These are phyloP conservation scores for Ceratobasidium sp. DNA, from an alignment of 1,284 basidiomycete genomes.

Conservation along the genomic window DNA sequence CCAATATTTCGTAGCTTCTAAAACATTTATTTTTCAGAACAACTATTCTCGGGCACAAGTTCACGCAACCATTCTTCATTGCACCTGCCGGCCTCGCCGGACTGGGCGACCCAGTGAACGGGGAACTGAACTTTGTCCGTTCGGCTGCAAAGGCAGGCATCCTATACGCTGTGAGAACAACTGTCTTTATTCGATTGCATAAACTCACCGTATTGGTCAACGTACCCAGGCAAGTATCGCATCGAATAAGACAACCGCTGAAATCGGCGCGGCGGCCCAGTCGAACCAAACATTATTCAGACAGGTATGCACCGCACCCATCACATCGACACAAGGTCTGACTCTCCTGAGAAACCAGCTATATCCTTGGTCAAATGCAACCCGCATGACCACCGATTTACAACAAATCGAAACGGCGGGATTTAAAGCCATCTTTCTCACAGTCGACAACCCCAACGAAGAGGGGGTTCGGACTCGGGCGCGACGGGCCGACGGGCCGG, in stretches of 20 bases:
- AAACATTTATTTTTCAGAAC: conserved; percentile 46
- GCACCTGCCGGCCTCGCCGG: conserved; percentile 51
- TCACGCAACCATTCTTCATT: conserved; percentile 52
- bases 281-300: conserved; percentile 51
- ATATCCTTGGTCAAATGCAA: conserved; percentile 51
- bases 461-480: conserved; percentile 51
- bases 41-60: conserved; percentile 51
- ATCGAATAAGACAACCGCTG: conserved; percentile 51
- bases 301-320: conserved; percentile 46
- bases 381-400: conserved; percentile 48
- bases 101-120: conserved; percentile 48
- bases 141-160: conserved; percentile 50
- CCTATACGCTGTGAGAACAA: conserved; percentile 49
- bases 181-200: too few relatives aligned
- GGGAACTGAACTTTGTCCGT: conserved; percentile 49
- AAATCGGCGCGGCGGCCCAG: conserved; percentile 49
- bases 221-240: conserved; percentile 50
- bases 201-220: too few relatives aligned
- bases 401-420: conserved; percentile 50
- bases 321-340: neutral
- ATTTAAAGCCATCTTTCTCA: conserved; percentile 54
- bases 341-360: neutral
- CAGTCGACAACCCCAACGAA: conserved; percentile 53
- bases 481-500: conserved; percentile 45
- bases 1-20: neutral